Base-by-base conservation (phyloP, 2,329 filamentous ascomycete genomes). In the Aspergillus terreus region DNA sequence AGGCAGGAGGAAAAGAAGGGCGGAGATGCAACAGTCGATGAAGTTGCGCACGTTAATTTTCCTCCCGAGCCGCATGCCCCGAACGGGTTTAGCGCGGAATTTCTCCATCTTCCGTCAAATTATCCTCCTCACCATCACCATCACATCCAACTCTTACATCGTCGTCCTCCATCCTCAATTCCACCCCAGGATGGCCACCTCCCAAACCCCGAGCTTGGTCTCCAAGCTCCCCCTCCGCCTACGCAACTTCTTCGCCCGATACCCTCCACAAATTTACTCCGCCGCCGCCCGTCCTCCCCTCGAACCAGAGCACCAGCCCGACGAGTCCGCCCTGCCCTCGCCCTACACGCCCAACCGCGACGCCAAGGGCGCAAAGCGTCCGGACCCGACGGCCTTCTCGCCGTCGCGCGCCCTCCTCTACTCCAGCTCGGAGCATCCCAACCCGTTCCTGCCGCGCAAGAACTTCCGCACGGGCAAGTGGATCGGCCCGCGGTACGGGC, bases 211-310 rank as follows among this genome's bases (percentile, higher is more conserved):
- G 51, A 43, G 51, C 55, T 51, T 59, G 47, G 57, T 64, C 44
- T 58, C 49, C 54, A 49, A 59, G 21, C 83, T 97, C 38, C 94
- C 91, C 7, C 78, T 82, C 49, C 86, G 86, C 38, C 82, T 99
- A 43, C 82, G 87, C 67, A 84, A 85, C 64, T 96, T 99, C 81
- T 88, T 99, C 73, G 87, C 87, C 51, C 87, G 88, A 59, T 96
- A 92, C 71, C 94, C 94, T 40, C 91, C 92, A 44, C 81, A 65
- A 67, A 68, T 62, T 62, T 82, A 70, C 63, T 77, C 69, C 47
- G 66, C 70, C 23, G 58, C 69, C 59, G 66, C 64, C 43, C 61
- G 55, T 36, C 58, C 63, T 50, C 49, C 59, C 40, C 60, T 64
- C 36, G 54, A 63, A 41, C 49, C 35, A n/a, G 44, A 35, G 33